Base-by-base conservation (phyloP, 2,329 filamentous ascomycete genomes). In the Stemphylium beticola region DNA sequence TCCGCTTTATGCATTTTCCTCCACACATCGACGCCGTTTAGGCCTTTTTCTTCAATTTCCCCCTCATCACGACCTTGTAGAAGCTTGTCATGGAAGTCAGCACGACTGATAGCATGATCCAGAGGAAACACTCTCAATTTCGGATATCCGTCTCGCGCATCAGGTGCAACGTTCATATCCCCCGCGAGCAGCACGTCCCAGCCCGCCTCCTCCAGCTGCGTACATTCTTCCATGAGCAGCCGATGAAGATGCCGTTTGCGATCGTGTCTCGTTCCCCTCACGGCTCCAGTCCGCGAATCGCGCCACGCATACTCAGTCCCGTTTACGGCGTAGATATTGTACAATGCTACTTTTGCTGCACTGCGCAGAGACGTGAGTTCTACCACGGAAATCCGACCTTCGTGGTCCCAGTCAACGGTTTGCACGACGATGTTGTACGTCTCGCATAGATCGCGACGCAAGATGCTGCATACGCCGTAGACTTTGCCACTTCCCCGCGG, bases 311-410 rank as follows among this genome's bases (percentile, higher is more conserved):
- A 76, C 0, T 76, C 69, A 0, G 82, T 84, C 2, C 82, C 82
- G 61, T 84, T 84, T 11, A 83, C 78, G 36, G 80, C 79, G 60
- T 83, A 84, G 26, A 83, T 74, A 58, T 84, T 84, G 64, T 83
- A 74, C 18, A 85, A 66, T 1, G 79, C 78, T 0, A 83, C 53
- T 31, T 72, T 76, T 8, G 58, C 15, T 0, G 14, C 60, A 9
- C 31, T 46, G 18, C 1, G 34, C 18, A 2, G 45, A 44, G 1
- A 4, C 43, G 17, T 45, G n/a, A 74, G 71, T 62, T 82, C 77
- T 11, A 80, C 72, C 18, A 84, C 70, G n/a, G 77, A 73, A 4
- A 84, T 74, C 0, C 82, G 76, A 3, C 82, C 82, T 74, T 85
- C 82, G 1, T 70, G 60, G 49, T 85, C 82, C 82, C 81, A 85